Percentiles rank a stretch among this genome's conserved stretches.
phyloP scores from a whole-genome alignment of 257 asterid species.

The Nicotiana undulata region DNA sequence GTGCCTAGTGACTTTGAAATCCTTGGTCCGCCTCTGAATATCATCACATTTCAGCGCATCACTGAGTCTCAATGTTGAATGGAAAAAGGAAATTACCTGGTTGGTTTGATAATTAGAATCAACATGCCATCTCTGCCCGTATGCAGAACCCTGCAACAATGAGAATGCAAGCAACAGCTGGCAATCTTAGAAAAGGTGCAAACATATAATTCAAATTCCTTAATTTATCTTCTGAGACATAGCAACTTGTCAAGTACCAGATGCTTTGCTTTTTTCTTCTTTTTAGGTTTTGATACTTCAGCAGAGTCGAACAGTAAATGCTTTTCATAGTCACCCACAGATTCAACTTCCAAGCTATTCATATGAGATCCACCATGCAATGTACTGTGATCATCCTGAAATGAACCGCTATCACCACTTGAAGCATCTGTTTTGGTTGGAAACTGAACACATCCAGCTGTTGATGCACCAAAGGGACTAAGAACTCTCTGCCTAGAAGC shows the following conservation, averaged over 20 bases:
- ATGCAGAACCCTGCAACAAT: conserved; percentile 50
- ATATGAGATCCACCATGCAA: conserved; percentile 54
- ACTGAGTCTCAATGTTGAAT: background rate
- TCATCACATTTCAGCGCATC: background rate
- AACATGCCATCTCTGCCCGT: conserved; percentile 71
- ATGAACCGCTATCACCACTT: conserved; percentile 89
- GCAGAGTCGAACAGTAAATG: conserved; percentile 51
- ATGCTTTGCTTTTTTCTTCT: conserved; percentile 81
- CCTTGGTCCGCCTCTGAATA: background rate
- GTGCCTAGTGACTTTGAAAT: too few species aligned
- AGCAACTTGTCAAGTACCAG: conserved; percentile 34
- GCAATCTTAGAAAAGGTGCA: conserved; percentile 5
- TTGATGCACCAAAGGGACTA: conserved; percentile 66
- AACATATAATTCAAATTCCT: conserved; percentile 10
- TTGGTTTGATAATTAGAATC: conserved; percentile 65
- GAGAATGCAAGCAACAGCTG: background rate
- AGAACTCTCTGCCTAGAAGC: conserved; percentile 70
- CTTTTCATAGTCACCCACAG: conserved; percentile 64
- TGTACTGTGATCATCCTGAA: conserved; percentile 87
- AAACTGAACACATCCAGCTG: conserved; percentile 53
- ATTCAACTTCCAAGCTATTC: conserved; percentile 69
- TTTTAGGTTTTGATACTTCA: conserved; percentile 74
- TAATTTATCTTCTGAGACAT: background rate
- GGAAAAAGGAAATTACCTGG: conserved; percentile 50
- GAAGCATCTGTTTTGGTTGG: conserved; percentile 84